Evolutionary conservation across 805 yeast genomes (phyloP).

Genomic region (Saccharomycopsis sp.): DNA sequence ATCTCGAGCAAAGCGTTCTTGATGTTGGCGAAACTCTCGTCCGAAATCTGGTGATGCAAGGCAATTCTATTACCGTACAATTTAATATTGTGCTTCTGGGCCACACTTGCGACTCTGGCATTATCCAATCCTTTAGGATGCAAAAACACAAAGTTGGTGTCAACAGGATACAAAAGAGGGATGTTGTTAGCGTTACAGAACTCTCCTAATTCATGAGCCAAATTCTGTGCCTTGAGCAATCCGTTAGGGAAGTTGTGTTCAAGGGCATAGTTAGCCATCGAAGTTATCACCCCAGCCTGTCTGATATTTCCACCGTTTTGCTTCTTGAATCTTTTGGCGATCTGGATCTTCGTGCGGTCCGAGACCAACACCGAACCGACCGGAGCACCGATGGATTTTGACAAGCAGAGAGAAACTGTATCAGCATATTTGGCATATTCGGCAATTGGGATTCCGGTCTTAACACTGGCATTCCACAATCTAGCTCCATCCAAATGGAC

Average conservation of each 20-base stretch:
- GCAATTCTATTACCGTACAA: constrained; percentile 72
- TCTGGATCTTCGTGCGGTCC: constrained; percentile 45
- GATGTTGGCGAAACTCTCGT: constrained; percentile 48
- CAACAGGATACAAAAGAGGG: constrained; percentile 62
- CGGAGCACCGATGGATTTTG: constrained; percentile 91
- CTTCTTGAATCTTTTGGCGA: constrained; percentile 80
- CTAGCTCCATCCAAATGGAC: constrained; percentile 95
- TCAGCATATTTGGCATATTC: constrained; percentile 77
- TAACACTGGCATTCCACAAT: constrained; percentile 82
- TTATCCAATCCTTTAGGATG: constrained; percentile 36
- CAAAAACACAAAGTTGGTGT: constrained; percentile 78
- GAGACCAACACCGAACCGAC: constrained; percentile 87
- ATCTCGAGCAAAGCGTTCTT: constrained; percentile 55
- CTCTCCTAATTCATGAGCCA: constrained; percentile 45
- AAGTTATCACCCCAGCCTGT: constrained; percentile 75
- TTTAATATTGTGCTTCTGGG: constrained; percentile 53
- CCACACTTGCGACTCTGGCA: constrained; percentile 39
- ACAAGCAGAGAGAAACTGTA: constrained; percentile 82
- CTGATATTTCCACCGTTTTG: constrained; percentile 93
- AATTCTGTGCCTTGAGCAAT: constrained; percentile 40
- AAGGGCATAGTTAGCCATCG: constrained; percentile 76
- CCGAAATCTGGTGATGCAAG: constrained; percentile 64
- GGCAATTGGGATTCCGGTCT: constrained; percentile 56
- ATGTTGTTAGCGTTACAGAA: constrained; percentile 50
- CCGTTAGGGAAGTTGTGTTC: constrained; percentile 61